These are phyloP conservation scores for Litsea cubeba DNA, from an alignment of 164 flowering plant genomes.

Conservation along the genomic window DNA sequence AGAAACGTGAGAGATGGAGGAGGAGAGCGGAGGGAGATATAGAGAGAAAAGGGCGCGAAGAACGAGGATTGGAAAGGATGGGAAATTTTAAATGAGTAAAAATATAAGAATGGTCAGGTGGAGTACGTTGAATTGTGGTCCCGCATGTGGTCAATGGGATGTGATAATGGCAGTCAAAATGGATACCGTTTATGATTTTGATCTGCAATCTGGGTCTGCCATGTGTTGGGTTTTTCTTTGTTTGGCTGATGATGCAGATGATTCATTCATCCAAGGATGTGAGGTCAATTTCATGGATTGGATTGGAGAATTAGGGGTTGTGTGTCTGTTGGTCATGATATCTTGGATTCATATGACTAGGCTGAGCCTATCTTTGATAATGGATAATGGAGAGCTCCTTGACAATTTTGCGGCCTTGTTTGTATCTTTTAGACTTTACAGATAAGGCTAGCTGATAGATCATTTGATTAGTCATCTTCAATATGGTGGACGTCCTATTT, in stretches of 20 bases:
- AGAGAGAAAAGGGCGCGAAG: slow-evolving; percentile 6
- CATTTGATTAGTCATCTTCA: too few species aligned
- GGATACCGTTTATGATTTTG: neutral
- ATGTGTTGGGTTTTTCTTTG: neutral
- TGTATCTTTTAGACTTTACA: too few species aligned
- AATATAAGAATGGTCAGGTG: neutral
- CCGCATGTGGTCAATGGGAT: neutral
- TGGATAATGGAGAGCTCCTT: too few species aligned
- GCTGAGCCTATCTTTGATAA: too few species aligned
- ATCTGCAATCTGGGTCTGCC: neutral
- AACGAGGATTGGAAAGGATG: slow-evolving; percentile 9
- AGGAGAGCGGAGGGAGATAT: slow-evolving; percentile 4
- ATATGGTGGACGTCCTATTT: too few species aligned
- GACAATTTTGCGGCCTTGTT: too few species aligned
- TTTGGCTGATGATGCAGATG: neutral
- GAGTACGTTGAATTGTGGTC: neutral
- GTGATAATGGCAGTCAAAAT: neutral
- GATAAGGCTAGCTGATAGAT: too few species aligned
- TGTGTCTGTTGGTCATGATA: too few species aligned
- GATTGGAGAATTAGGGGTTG: too few species aligned
- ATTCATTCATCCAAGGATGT: too few species aligned
- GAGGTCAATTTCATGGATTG: too few species aligned
- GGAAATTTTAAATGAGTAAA: neutral
- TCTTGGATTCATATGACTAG: too few species aligned
- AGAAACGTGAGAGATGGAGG: slow-evolving; percentile 11